phyloP scores from a whole-genome alignment of 257 asterid genomes.

The Schizonepeta tenuifolia region DNA sequence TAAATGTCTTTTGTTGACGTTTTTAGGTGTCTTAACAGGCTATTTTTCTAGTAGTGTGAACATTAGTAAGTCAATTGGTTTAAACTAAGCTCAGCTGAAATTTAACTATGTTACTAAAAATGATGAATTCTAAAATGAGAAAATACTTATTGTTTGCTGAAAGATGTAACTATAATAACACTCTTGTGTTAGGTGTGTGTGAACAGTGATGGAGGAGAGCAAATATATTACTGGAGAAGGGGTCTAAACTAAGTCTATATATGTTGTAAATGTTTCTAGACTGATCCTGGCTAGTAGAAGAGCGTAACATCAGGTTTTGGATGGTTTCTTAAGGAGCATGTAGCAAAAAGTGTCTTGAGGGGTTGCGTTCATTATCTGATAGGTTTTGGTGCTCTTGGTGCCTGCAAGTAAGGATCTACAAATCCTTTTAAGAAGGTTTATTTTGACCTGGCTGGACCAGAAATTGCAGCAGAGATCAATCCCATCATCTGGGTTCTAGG shows the following conservation, averaged over 20 bases:
- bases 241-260: background rate
- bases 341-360: constrained; percentile 48
- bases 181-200: background rate
- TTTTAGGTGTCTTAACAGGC: too few species aligned
- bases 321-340: constrained; percentile 51
- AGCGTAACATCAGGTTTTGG: constrained; percentile 58
- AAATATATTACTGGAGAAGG: too few species aligned
- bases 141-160: too few species aligned
- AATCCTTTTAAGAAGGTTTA: constrained; percentile 53
- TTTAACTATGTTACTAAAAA: background rate
- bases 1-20: too few species aligned
- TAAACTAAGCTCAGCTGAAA: background rate
- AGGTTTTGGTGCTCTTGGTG: constrained; percentile 62
- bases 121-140: background rate
- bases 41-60: too few species aligned
- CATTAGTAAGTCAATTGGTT: background rate
- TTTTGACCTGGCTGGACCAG: constrained; percentile 56
- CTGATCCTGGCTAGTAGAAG: constrained; percentile 55
- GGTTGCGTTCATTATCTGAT: constrained; percentile 57
- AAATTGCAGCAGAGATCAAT: constrained; percentile 46
- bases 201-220: too few species aligned
- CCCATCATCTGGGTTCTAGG: constrained; percentile 46
- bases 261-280: constrained; percentile 31
- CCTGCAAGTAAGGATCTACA: constrained; percentile 61
- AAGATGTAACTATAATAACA: background rate